Evolutionary conservation across 2,329 filamentous ascomycete genomes (phyloP).

Genomic region (Hypoxylon sp.): DNA sequence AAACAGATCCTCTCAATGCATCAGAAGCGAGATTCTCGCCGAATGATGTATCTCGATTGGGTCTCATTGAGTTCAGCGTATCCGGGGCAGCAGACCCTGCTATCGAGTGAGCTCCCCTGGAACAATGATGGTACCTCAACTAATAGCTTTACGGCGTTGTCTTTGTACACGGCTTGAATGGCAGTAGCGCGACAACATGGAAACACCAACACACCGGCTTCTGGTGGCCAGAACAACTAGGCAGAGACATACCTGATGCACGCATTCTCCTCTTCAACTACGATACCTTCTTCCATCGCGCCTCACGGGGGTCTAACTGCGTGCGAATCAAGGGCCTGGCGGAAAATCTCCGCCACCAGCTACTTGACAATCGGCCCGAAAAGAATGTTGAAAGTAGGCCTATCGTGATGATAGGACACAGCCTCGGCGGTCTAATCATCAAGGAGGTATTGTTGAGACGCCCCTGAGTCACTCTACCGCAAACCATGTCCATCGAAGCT

Average conservation of each 20-base stretch:
- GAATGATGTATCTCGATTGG: background rate
- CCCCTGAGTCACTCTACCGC: background rate
- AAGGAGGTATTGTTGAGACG: background rate
- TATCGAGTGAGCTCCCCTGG: background rate
- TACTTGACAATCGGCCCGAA: background rate
- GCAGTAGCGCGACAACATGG: background rate
- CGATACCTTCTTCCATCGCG: slow-evolving; percentile 1
- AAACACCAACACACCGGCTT: background rate
- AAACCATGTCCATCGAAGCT: background rate
- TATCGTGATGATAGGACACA: slow-evolving; percentile 3
- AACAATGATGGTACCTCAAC: background rate
- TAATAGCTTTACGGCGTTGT: background rate
- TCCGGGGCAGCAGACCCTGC: background rate
- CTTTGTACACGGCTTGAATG: background rate
- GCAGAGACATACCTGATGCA: background rate
- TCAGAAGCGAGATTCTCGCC: background rate
- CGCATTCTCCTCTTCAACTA: slow-evolving; percentile 2
- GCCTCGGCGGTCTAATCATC: background rate
- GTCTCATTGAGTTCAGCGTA: background rate
- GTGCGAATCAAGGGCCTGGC: background rate
- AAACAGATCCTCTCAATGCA: background rate
- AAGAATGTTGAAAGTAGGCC: background rate
- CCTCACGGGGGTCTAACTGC: background rate
- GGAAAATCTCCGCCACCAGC: background rate
- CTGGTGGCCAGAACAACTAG: slow-evolving; percentile 7